These are phyloP conservation scores for Pholiota adiposa DNA, from an alignment of 1,284 basidiomycete species.

Conservation along the genomic window DNA sequence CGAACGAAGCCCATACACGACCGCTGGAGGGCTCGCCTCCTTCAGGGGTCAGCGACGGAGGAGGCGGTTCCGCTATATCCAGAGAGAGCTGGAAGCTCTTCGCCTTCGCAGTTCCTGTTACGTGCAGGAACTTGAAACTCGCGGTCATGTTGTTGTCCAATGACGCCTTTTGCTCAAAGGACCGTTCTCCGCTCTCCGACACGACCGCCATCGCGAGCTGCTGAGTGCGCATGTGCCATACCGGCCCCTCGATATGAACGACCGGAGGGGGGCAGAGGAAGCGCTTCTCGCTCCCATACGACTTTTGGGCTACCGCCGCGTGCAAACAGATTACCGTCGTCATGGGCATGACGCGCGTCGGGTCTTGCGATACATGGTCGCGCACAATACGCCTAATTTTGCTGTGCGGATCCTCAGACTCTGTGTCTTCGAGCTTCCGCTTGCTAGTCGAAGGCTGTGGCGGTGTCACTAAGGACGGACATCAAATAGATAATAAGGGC, in stretches of 20 bases:
- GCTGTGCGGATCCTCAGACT: slow-evolving; percentile 70
- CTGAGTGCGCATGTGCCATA: slow-evolving; percentile 79
- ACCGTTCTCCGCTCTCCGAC: slow-evolving; percentile 81
- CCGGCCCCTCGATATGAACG: slow-evolving; percentile 85
- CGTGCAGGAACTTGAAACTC: slow-evolving; percentile 90
- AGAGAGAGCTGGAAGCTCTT: slow-evolving; percentile 89
- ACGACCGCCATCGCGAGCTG: slow-evolving; percentile 86
- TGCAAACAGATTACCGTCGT: slow-evolving; percentile 88
- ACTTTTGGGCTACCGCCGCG: slow-evolving; percentile 90
- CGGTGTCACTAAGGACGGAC: slow-evolving; percentile 12
- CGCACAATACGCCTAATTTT: slow-evolving; percentile 83
- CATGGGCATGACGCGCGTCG: slow-evolving; percentile 76
- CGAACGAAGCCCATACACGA: slow-evolving; percentile 88
- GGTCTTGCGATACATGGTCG: slow-evolving; percentile 76
- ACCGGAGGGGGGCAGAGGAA: slow-evolving; percentile 90
- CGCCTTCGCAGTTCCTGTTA: slow-evolving; percentile 85
- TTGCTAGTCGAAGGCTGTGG: slow-evolving; percentile 51
- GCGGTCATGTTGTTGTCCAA: slow-evolving; percentile 82
- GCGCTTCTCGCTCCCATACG: slow-evolving; percentile 90
- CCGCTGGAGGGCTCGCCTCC: slow-evolving; percentile 55
- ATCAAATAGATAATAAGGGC: slow-evolving; percentile 3
- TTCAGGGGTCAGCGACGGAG: slow-evolving; percentile 52
- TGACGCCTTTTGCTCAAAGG: slow-evolving; percentile 80
- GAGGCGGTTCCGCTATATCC: slow-evolving; percentile 75
- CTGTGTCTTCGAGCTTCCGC: slow-evolving; percentile 73